Base-by-base conservation (phyloP, 306 rosid species). In the Cyclanthera cordifolia region DNA sequence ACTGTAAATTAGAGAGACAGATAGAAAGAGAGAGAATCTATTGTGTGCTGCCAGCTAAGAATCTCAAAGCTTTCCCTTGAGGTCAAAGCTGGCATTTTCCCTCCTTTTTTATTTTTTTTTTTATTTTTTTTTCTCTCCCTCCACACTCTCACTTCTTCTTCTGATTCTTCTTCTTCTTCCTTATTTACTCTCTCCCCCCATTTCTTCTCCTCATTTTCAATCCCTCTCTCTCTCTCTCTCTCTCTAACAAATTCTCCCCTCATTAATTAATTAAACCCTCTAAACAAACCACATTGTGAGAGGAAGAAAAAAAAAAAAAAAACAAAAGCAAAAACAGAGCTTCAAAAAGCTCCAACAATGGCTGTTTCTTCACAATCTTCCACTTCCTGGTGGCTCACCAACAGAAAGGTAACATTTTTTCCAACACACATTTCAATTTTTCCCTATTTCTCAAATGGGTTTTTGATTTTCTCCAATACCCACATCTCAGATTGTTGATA, bases 381-480 rank as follows among this genome's bases (percentile, higher is more conserved):
- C 6, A 52, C 78, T 11, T 37, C 83, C 59, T 94, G 99, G 99
- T 94, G 99, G 99, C 90, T 88, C 15, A 83, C 85, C 72, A 94
- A 85, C 73, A 73, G 95, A 63, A 90, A 81, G 96, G 99, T 94
- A 30, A 16, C 10, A n/a, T 15, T 2, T 3, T 16, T 15, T 2
- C 13, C 12, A 27, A 27, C 37, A 3, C 12, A 39, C 3, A 13
- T 2, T 28, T 54, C 10, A 5, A 19, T 21, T 52, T 53, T 8
- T 8, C 14, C 17, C 0, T 12, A 37, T 39, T 41, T 63, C 32
- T 12, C 47, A 2, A 60, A 60, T 60, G 67, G 49, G 65, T 15
- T 60, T 39, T 41, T 41, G 32, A 41, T 64, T 14, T 21, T 19
- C 25, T 43, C 11, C 67, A 37, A 59, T 61, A 8, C 68, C 8